These are phyloP conservation scores for Aspergillus niger DNA, from an alignment of 2,329 filamentous ascomycete species.

Conservation along the genomic window DNA sequence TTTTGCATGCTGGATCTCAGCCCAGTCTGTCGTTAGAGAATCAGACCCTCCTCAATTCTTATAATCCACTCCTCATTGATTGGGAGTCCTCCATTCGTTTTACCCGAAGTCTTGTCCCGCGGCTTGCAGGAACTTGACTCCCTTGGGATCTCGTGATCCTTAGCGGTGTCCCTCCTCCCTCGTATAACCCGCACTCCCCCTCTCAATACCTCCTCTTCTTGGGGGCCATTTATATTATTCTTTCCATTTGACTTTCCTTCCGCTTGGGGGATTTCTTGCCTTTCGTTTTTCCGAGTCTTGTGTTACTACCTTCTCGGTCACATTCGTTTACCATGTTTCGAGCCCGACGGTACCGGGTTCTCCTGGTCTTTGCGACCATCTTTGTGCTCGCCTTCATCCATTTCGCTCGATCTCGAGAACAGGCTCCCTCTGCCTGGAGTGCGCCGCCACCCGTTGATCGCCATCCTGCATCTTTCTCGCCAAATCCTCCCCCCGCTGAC, in stretches of 20 bases:
- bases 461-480: constrained; percentile 13
- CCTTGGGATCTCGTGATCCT: constrained; percentile 4
- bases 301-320: neutral
- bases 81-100: constrained; percentile 3
- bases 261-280: constrained; percentile 1
- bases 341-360: constrained; percentile 51
- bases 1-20: neutral
- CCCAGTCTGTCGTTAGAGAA: constrained; percentile 3
- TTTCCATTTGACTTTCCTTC: neutral
- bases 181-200: no score
- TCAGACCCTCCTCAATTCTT: neutral
- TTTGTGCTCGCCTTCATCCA: constrained; percentile 52
- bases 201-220: neutral
- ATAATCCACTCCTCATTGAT: neutral
- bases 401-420: constrained; percentile 51
- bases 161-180: constrained; percentile 6
- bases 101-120: neutral
- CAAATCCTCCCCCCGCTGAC: constrained; percentile 14
- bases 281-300: constrained; percentile 7
- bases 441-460: constrained; percentile 19
- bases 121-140: neutral
- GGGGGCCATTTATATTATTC: neutral
- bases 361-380: constrained; percentile 48
- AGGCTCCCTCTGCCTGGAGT: constrained; percentile 14
- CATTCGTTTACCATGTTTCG: constrained; percentile 45